phyloP scores from a whole-genome alignment of 2,329 filamentous ascomycete species.

The Fusarium acutatum region DNA sequence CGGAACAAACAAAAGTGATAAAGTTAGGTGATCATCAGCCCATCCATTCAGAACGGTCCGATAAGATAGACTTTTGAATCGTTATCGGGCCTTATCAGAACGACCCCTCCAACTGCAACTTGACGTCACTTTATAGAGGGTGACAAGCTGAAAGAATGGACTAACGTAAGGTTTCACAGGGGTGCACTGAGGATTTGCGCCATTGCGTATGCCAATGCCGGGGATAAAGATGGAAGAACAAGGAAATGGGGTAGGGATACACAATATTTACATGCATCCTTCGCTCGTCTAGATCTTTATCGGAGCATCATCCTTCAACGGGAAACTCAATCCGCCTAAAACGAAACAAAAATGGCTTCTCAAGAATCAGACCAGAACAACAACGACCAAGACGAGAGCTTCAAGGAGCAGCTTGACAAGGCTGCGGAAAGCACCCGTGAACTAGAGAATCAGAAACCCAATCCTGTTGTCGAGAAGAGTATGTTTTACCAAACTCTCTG shows the following conservation, averaged over 20 bases:
- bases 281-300: background rate
- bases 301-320: conserved; percentile 4
- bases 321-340: background rate
- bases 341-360: conserved; percentile 22
- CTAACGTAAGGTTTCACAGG: conserved; percentile 25
- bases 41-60: conserved; percentile 26
- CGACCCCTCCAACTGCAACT: conserved; percentile 26
- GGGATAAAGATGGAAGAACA: conserved; percentile 15
- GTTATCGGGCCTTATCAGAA: conserved; percentile 37
- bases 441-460: conserved; percentile 37
- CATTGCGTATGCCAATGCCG: conserved; percentile 39
- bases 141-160: background rate
- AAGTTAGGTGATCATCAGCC: conserved; percentile 31
- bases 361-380: conserved; percentile 15
- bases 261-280: background rate
- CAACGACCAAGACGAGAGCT: conserved; percentile 39
- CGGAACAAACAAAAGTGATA: conserved; percentile 4
- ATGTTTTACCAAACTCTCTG: background rate
- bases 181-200: conserved; percentile 9
- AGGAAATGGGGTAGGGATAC: conserved; percentile 16
- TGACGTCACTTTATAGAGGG: conserved; percentile 34
- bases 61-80: conserved; percentile 35
- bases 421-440: conserved; percentile 49
- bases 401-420: conserved; percentile 57
- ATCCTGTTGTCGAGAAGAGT: conserved; percentile 57